phyloP scores from a whole-genome alignment of 2,329 filamentous ascomycete genomes.

The Ilyonectria robusta region DNA sequence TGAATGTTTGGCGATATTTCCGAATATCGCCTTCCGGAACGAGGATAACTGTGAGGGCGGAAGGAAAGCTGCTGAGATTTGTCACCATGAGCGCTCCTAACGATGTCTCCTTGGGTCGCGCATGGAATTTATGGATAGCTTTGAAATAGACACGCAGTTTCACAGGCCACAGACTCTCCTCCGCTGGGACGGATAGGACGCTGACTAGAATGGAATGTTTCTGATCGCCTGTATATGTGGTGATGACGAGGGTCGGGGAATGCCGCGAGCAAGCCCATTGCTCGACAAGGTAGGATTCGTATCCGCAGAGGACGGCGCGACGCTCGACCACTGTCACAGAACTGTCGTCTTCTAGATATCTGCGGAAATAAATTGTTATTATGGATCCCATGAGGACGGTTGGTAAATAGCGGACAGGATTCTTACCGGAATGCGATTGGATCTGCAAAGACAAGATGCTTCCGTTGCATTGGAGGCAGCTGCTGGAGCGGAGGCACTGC shows the following conservation, averaged over 20 bases:
- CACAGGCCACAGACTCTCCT: constrained; percentile 85
- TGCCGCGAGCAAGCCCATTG: constrained; percentile 96
- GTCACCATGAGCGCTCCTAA: constrained; percentile 93
- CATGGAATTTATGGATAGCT: constrained; percentile 87
- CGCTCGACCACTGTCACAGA: constrained; percentile 82
- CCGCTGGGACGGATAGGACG: constrained; percentile 84
- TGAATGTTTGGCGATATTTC: constrained; percentile 85
- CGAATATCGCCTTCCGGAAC: constrained; percentile 89
- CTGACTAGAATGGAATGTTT: constrained; percentile 84
- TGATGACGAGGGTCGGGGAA: constrained; percentile 92
- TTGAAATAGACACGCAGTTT: constrained; percentile 87
- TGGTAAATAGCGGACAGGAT: background rate
- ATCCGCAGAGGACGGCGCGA: constrained; percentile 79
- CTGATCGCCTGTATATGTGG: constrained; percentile 91
- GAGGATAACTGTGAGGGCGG: constrained; percentile 90
- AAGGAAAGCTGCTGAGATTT: constrained; percentile 92
- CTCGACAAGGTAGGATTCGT: constrained; percentile 94
- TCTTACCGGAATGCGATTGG: constrained; percentile 69
- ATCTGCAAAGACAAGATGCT: constrained; percentile 70
- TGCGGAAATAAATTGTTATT: constrained; percentile 46
- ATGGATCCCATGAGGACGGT: background rate
- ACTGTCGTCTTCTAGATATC: constrained; percentile 88
- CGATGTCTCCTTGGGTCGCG: constrained; percentile 84
- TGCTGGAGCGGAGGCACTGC: constrained; percentile 26
- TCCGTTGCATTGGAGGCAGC: constrained; percentile 47